A percentile compares a stretch with the other conserved stretches of the same genome.
Conservation (phyloP, 2,329 filamentous ascomycete genomes). For the Colletotrichum sp. region DNA sequence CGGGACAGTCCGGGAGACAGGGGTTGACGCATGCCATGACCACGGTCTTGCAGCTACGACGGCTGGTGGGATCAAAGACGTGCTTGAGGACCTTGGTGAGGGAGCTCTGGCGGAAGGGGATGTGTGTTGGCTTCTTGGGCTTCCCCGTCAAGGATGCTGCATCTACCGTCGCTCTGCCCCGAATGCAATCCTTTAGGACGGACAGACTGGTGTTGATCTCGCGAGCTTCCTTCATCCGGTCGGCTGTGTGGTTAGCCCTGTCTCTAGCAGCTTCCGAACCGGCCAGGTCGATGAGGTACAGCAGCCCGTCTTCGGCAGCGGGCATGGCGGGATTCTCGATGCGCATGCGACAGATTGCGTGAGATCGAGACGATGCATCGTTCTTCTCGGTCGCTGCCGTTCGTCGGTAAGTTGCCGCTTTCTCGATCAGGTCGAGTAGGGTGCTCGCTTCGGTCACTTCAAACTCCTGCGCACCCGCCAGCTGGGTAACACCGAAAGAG, state of each 20-base stretch:
- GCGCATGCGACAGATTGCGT: conserved; percentile 52
- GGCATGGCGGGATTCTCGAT: conserved; percentile 36
- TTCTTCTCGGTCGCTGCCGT: conserved; percentile 51
- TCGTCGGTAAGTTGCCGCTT: conserved; percentile 41
- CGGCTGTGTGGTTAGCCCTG: conserved; percentile 38
- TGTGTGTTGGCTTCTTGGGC: conserved; percentile 37
- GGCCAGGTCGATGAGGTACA: conserved; percentile 54
- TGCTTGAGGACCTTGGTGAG: conserved; percentile 55
- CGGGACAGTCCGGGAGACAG: conserved; percentile 44
- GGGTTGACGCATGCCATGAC: conserved; percentile 55
- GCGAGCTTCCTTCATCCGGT: conserved; percentile 50
- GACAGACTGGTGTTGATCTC: conserved; percentile 56
- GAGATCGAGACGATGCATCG: conserved; percentile 52
- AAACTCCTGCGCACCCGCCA: conserved; percentile 47
- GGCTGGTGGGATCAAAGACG: conserved; percentile 48
- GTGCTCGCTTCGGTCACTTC: conserved; percentile 30
- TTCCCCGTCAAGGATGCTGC: conserved; percentile 14
- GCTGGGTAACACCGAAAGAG: conserved; percentile 46
- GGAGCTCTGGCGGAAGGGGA: conserved; percentile 52
- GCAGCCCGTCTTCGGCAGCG: conserved; percentile 40
- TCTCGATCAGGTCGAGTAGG: conserved; percentile 38
- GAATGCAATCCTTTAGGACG: conserved; percentile 58
- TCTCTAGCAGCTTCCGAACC: conserved; percentile 55
- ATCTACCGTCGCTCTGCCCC: conserved; percentile 44
- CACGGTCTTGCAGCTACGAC: conserved; percentile 45